These are phyloP conservation scores for Haplographium delicatum DNA, from an alignment of 495 filamentous ascomycete genomes.

Conservation along the genomic window DNA sequence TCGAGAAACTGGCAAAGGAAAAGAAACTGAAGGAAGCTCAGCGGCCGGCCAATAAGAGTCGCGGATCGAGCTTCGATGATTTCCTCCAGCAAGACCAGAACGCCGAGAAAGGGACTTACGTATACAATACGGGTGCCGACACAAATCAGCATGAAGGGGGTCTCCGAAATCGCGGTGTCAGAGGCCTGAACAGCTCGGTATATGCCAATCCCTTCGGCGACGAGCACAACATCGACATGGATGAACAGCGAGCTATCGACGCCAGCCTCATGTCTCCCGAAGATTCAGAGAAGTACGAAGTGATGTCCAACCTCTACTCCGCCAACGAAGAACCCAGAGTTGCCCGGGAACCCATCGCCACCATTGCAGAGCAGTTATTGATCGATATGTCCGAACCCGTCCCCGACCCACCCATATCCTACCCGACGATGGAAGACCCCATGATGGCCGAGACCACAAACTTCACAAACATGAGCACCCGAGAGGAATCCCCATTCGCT, in stretches of 20 bases:
- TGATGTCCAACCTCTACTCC: conserved; percentile 46
- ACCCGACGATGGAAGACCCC: conserved; percentile 12
- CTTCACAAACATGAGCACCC: conserved; percentile 21
- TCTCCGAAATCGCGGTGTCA: conserved; percentile 43
- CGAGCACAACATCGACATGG: conserved; percentile 44
- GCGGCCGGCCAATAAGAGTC: conserved; percentile 18
- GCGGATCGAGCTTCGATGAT: conserved; percentile 47
- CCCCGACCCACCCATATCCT: conserved; percentile 23
- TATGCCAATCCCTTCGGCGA: conserved; percentile 57
- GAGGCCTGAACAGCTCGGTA: conserved; percentile 47
- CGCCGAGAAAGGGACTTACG: conserved; percentile 42
- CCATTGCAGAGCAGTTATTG: conserved; percentile 14
- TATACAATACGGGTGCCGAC: conserved; percentile 45
- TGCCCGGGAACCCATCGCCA: conserved; percentile 16
- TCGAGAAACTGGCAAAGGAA: conserved; percentile 24
- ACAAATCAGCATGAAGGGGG: conserved; percentile 23
- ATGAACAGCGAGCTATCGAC: conserved; percentile 27
- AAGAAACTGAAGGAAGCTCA: conserved; percentile 8
- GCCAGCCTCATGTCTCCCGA: conserved; percentile 41
- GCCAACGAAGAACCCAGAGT: conserved; percentile 17
- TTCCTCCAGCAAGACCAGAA: conserved; percentile 39
- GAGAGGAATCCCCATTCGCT: conserved; percentile 36
- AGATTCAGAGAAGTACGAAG: conserved; percentile 24
- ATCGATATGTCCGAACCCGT: conserved; percentile 23
- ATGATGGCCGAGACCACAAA: conserved; percentile 8